phyloP scores from a whole-genome alignment of 495 filamentous ascomycete species.

The Trichoderma parareesei region DNA sequence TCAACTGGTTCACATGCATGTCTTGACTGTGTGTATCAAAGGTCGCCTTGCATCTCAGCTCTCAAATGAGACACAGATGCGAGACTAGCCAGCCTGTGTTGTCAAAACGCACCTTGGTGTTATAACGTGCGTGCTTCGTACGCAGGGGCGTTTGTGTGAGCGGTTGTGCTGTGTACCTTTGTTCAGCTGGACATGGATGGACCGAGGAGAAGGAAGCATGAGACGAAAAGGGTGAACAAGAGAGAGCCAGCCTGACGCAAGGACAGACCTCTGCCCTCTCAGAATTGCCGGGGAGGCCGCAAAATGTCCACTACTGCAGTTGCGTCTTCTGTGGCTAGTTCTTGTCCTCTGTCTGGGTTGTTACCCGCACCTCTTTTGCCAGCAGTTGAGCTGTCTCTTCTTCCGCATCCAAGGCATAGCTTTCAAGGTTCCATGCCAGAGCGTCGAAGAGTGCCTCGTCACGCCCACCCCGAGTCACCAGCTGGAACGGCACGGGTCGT shows the following conservation, averaged over 20 bases:
- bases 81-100: background rate
- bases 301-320: background rate
- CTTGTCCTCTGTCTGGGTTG: background rate
- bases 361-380: background rate
- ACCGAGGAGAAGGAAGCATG: background rate
- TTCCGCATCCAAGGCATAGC: background rate
- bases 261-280: background rate
- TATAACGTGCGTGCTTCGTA: background rate
- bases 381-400: background rate
- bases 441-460: background rate
- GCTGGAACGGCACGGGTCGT: background rate
- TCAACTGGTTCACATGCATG: background rate
- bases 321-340: background rate
- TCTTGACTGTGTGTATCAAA: background rate
- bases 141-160: background rate
- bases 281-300: background rate
- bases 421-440: background rate
- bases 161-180: background rate
- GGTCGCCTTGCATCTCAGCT: background rate
- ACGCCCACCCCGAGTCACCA: background rate
- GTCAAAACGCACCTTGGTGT: background rate
- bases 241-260: background rate
- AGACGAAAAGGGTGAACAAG: background rate
- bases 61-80: background rate
- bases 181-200: conserved; percentile 7